These are phyloP conservation scores for Pelagophyceae sp. DNA, from an alignment of 352 stramenopile species.

Conservation along the genomic window DNA sequence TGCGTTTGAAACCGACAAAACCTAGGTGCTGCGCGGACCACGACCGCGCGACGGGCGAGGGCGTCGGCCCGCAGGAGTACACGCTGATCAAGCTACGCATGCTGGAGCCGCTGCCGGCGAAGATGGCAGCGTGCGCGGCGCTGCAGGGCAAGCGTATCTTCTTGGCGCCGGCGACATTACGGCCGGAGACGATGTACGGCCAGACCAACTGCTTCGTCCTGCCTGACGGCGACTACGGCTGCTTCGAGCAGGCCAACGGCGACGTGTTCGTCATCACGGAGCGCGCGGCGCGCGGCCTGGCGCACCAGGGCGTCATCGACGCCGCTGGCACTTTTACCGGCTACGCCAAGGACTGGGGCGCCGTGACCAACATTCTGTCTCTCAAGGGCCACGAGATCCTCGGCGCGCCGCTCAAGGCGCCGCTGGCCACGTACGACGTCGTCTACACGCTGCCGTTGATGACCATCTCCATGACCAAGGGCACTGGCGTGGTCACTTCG, in stretches of 20 bases:
- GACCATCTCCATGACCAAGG: constrained; percentile 98
- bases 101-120: constrained; percentile 47
- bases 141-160: constrained; percentile 76
- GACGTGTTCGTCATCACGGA: constrained; percentile 91
- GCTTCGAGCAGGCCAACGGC: constrained; percentile 80
- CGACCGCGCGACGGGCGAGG: constrained; percentile 93
- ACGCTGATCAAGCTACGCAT: constrained; percentile 95
- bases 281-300: constrained; percentile 82
- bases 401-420: constrained; percentile 83
- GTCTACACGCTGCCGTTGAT: constrained; percentile 98
- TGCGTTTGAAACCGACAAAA: too few species aligned
- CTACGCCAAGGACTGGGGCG: constrained; percentile 57
- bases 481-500: constrained; percentile 96
- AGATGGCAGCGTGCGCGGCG: constrained; percentile 41
- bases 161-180: constrained; percentile 92
- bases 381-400: constrained; percentile 93
- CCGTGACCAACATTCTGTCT: constrained; percentile 57
- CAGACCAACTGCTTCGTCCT: constrained; percentile 99
- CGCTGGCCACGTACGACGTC: constrained; percentile 91
- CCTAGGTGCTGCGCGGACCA: constrained; percentile 92
- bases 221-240: constrained; percentile 94
- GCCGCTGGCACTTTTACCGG: constrained; percentile 39
- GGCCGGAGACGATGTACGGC: constrained; percentile 98
- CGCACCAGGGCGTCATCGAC: constrained; percentile 71
- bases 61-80: constrained; percentile 97